Evolutionary conservation across 495 filamentous ascomycete genomes (phyloP).

Genomic region (Jackrogersella multiformis): DNA sequence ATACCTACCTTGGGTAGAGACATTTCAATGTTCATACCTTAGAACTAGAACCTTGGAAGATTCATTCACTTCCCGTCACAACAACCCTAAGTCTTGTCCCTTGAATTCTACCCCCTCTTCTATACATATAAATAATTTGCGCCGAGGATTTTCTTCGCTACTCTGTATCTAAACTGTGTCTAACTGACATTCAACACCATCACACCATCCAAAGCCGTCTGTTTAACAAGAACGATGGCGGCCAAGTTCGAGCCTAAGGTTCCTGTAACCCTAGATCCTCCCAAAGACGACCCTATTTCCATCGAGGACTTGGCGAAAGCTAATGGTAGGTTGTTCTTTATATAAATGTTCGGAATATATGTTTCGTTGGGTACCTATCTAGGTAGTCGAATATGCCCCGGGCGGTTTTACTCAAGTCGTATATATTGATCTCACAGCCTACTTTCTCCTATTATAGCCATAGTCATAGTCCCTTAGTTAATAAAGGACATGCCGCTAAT

Average conservation of each 20-base stretch:
- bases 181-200: neutral
- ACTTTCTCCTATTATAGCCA: neutral
- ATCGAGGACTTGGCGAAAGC: slow-evolving; percentile 78
- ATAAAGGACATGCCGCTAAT: slow-evolving; percentile 19
- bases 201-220: neutral
- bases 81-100: neutral
- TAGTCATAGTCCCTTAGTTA: neutral
- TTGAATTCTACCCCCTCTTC: no score
- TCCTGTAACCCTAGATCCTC: slow-evolving; percentile 81
- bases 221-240: slow-evolving; percentile 51
- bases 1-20: no score
- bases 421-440: neutral
- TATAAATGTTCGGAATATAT: neutral
- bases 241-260: slow-evolving; percentile 87
- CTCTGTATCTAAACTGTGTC: neutral
- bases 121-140: no score
- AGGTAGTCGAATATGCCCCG: neutral
- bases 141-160: no score
- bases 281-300: slow-evolving; percentile 86
- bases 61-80: neutral
- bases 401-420: neutral
- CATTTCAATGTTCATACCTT: neutral
- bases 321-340: slow-evolving; percentile 68
- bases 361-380: no score
- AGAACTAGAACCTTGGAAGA: no score